Evolutionary conservation across 345 rosid species (phyloP).

Genomic region (Murraya paniculata): DNA sequence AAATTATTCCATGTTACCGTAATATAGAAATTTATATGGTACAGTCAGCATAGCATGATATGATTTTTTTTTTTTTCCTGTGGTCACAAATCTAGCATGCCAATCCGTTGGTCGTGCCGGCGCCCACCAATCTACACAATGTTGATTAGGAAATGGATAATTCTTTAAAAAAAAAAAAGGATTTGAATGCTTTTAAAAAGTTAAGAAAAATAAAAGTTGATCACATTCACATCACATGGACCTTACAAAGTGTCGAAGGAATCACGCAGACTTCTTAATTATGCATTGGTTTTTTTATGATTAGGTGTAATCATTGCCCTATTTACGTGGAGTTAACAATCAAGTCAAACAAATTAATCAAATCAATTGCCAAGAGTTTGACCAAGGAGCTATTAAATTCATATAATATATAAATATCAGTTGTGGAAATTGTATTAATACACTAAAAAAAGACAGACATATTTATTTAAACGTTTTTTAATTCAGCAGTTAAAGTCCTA

Average conservation of each 20-base stretch:
- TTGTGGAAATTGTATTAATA: no score
- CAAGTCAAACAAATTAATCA: background rate
- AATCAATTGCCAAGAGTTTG: background rate
- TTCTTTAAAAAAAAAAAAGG: background rate
- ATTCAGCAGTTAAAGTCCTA: no score
- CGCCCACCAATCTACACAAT: background rate
- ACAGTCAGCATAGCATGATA: no score
- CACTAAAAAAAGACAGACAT: no score
- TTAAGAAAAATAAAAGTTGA: background rate
- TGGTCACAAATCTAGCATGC: no score
- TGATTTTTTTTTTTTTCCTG: no score
- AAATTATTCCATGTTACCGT: no score
- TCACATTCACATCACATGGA: conserved; percentile 14
- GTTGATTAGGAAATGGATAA: background rate
- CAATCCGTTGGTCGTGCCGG: no score
- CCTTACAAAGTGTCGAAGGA: conserved; percentile 7
- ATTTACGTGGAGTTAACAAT: conserved; percentile 6
- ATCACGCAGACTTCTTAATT: background rate
- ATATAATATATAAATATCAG: no score
- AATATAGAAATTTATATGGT: no score
- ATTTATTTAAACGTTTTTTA: no score
- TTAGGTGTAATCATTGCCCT: conserved; percentile 13
- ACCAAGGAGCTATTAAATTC: no score
- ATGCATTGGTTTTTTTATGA: background rate
- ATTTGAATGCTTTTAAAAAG: background rate